phyloP scores from a whole-genome alignment of 1,139 yeast genomes.

The Meyerozyma elateridarum region DNA sequence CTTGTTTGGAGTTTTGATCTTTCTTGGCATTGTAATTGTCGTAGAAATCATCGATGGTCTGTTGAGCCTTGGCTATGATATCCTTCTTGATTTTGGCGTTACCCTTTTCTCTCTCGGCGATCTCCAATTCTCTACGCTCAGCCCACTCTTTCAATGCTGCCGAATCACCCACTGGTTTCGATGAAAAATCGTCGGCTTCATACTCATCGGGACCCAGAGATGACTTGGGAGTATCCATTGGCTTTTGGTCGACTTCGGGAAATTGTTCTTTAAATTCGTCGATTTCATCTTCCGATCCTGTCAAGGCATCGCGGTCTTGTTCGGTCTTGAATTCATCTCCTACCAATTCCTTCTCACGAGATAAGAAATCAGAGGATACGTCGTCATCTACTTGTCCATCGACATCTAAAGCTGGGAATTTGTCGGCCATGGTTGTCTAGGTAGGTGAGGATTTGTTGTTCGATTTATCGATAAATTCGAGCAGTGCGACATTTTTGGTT shows the following conservation, averaged over 20 bases:
- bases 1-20: slow-evolving; percentile 63
- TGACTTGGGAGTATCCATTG: slow-evolving; percentile 15
- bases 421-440: slow-evolving; percentile 60
- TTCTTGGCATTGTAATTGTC: slow-evolving; percentile 87
- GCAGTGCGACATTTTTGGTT: no score
- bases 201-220: slow-evolving; percentile 16
- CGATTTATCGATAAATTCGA: slow-evolving; percentile 1
- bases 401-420: slow-evolving; percentile 78
- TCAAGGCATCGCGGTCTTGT: slow-evolving; percentile 52
- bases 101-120: slow-evolving; percentile 74
- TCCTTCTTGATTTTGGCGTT: slow-evolving; percentile 66
- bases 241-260: slow-evolving; percentile 47
- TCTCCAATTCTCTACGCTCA: slow-evolving; percentile 76
- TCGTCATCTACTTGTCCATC: slow-evolving; percentile 28
- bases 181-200: slow-evolving; percentile 11
- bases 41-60: slow-evolving; percentile 88
- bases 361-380: slow-evolving; percentile 57
- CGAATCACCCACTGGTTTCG: slow-evolving; percentile 40
- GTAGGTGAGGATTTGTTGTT: slow-evolving; percentile 3
- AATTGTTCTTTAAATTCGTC: slow-evolving; percentile 63
- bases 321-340: slow-evolving; percentile 81
- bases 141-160: slow-evolving; percentile 74
- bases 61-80: slow-evolving; percentile 72
- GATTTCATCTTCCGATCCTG: slow-evolving; percentile 54
- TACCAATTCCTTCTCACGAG: slow-evolving; percentile 78